phyloP scores from a whole-genome alignment of 1,284 basidiomycete species.

The Heliocybe sulcata region DNA sequence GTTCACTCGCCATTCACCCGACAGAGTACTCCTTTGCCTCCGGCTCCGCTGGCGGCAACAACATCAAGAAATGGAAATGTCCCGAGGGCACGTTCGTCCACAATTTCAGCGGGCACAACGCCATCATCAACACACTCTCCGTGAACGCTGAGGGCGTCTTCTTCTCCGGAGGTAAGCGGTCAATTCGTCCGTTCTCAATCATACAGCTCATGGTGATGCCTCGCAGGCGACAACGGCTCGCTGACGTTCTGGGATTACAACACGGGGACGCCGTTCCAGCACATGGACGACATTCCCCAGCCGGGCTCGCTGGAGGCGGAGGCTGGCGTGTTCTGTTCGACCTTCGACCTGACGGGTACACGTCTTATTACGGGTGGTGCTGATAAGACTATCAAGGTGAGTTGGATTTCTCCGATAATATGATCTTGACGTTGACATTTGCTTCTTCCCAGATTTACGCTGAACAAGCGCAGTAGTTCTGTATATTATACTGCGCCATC shows the following conservation, averaged over 20 bases:
- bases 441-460: slow-evolving; percentile 33
- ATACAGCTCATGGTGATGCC: neutral
- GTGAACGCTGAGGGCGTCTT: slow-evolving; percentile 95
- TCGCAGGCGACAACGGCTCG: slow-evolving; percentile 80
- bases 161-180: slow-evolving; percentile 84
- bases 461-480: slow-evolving; percentile 28
- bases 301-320: slow-evolving; percentile 97
- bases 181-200: neutral
- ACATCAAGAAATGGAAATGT: slow-evolving; percentile 99
- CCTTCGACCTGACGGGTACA: slow-evolving; percentile 94
- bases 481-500: neutral
- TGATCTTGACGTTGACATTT: slow-evolving; percentile 2
- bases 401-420: slow-evolving; percentile 8
- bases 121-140: slow-evolving; percentile 94
- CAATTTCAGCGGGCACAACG: slow-evolving; percentile 95
- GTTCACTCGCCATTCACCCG: slow-evolving; percentile 90
- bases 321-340: slow-evolving; percentile 91
- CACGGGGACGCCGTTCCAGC: slow-evolving; percentile 93
- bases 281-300: slow-evolving; percentile 90
- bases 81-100: slow-evolving; percentile 93
- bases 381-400: slow-evolving; percentile 96
- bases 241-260: slow-evolving; percentile 92
- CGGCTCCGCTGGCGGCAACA: slow-evolving; percentile 93
- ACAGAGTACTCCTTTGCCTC: slow-evolving; percentile 95
- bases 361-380: slow-evolving; percentile 94